A percentile compares a stretch with the other conserved stretches of the same genome.
Conservation (phyloP, 306 rosid species). For the Mimosa pudica region DNA sequence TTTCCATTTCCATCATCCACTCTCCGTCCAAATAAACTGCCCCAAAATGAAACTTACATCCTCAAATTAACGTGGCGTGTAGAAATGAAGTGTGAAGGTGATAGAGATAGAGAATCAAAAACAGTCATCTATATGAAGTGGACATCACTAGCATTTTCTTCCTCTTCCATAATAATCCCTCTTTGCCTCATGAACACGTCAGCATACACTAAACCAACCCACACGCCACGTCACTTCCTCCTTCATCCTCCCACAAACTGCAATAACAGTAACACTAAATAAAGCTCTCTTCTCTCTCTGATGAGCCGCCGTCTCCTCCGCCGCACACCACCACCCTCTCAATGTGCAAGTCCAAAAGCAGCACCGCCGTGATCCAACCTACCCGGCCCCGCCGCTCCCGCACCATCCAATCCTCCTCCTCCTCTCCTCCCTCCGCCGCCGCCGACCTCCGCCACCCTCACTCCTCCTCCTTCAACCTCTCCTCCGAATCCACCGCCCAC, state of each 20-base stretch:
- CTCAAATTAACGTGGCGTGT: background rate
- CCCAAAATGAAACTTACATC: too few species aligned
- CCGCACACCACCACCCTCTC: slow-evolving; percentile 12
- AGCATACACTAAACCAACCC: too few species aligned
- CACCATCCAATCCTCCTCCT: background rate
- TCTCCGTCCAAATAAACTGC: too few species aligned
- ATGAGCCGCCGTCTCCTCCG: slow-evolving; percentile 10
- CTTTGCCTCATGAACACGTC: background rate
- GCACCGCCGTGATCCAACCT: slow-evolving; percentile 59
- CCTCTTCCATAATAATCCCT: too few species aligned
- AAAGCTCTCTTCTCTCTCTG: background rate
- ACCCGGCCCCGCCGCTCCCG: slow-evolving; percentile 10
- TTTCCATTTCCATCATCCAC: too few species aligned
- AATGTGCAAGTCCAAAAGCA: slow-evolving; percentile 74
- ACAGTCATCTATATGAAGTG: background rate
- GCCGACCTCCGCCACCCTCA: background rate
- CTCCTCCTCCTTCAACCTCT: slow-evolving; percentile 22
- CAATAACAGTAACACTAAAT: background rate
- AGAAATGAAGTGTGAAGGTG: background rate
- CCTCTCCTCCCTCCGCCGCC: background rate
- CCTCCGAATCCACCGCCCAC: slow-evolving; percentile 47
- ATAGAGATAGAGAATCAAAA: background rate
- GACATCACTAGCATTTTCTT: background rate
- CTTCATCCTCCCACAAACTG: background rate
- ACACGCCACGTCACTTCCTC: too few species aligned